Percentiles rank a stretch among this genome's conserved stretches.
phyloP scores from a whole-genome alignment of 768 basidiomycete species.

The Rhizopogon vulgaris region DNA sequence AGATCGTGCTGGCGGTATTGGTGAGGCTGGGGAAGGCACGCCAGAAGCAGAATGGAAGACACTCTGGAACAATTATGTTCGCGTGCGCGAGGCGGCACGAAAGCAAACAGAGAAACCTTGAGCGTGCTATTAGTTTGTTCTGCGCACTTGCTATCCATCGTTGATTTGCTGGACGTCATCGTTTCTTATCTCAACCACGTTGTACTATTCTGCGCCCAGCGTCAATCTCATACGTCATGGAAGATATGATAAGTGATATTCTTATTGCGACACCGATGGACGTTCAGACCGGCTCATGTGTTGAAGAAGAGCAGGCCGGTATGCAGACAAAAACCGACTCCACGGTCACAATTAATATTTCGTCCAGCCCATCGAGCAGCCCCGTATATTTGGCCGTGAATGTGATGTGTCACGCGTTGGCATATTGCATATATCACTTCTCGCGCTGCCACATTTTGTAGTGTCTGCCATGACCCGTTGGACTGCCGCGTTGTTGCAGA shows the following conservation, averaged over 20 bases:
- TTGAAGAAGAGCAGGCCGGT: background rate
- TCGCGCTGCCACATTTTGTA: too few relatives aligned
- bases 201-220: background rate
- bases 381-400: too few relatives aligned
- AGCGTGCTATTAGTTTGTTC: background rate
- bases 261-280: background rate
- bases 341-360: too few relatives aligned
- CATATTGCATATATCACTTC: too few relatives aligned
- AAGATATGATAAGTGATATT: background rate
- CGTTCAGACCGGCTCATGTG: background rate
- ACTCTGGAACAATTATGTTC: constrained; percentile 55
- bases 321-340: background rate
- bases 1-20: constrained; percentile 29
- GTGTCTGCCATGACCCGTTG: too few relatives aligned
- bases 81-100: constrained; percentile 31
- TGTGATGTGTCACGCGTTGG: too few relatives aligned
- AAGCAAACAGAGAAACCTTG: constrained; percentile 4
- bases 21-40: constrained; percentile 44
- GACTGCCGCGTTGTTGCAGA: too few relatives aligned
- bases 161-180: background rate
- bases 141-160: too few relatives aligned
- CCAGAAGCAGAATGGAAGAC: constrained; percentile 56
- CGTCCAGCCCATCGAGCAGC: too few relatives aligned
- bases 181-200: background rate
- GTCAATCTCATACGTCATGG: background rate